phyloP scores from a whole-genome alignment of 768 basidiomycete species.

The Lactarius quietus region DNA sequence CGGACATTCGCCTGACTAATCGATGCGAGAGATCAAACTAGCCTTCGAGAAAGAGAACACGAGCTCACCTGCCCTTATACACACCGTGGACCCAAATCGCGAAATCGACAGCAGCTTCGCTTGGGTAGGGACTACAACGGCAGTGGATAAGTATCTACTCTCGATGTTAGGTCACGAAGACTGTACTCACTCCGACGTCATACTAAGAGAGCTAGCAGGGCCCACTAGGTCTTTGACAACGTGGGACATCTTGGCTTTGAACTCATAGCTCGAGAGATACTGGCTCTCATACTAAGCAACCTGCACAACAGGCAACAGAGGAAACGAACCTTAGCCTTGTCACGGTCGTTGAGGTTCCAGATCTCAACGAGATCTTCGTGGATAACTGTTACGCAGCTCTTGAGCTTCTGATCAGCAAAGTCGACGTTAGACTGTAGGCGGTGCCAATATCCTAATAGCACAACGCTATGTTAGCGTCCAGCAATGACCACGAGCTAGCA shows the following conservation, averaged over 20 bases:
- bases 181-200: background rate
- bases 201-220: background rate
- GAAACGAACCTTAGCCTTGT: background rate
- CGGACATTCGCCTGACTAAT: background rate
- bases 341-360: conserved; percentile 7
- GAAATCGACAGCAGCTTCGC: background rate
- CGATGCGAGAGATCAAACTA: background rate
- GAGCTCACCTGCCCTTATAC: conserved; percentile 4
- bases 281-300: background rate
- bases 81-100: background rate
- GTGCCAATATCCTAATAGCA: conserved; percentile 4
- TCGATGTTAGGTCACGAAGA: no score
- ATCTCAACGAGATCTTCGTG: conserved; percentile 7
- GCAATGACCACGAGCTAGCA: background rate
- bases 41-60: no score
- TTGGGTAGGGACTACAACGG: background rate
- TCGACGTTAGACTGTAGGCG: conserved; percentile 1
- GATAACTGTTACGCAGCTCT: background rate
- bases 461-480: background rate
- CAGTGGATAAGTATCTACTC: background rate
- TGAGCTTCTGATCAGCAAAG: background rate
- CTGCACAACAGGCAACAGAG: background rate
- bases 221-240: conserved; percentile 3
- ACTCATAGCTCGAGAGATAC: background rate
- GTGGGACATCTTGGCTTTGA: conserved; percentile 11